Evolutionary conservation across 1,139 yeast genomes (phyloP).

Genomic region (Suhomyces anneliseae): DNA sequence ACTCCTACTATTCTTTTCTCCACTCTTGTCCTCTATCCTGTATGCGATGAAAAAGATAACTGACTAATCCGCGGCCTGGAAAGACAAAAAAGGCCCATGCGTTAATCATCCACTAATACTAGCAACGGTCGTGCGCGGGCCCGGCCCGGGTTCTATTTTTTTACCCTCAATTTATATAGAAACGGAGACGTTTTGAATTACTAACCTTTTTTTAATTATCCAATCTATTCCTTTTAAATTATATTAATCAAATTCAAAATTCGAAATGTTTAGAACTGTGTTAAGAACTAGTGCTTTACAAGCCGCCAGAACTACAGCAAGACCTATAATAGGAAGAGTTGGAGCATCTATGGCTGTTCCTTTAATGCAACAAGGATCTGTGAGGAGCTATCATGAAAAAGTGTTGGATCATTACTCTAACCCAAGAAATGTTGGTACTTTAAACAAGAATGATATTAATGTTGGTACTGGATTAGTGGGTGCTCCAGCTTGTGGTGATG

Average conservation of each 20-base stretch:
- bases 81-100: neutral
- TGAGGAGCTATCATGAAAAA: constrained; percentile 63
- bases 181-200: neutral
- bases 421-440: constrained; percentile 94
- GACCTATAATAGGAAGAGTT: constrained; percentile 11
- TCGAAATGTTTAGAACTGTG: constrained; percentile 7
- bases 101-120: constrained; percentile 4
- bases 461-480: constrained; percentile 99
- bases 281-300: constrained; percentile 10
- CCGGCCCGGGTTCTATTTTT: neutral
- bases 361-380: constrained; percentile 2
- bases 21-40: neutral
- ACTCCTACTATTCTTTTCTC: neutral
- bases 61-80: constrained; percentile 2
- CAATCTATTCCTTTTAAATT: neutral
- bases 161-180: neutral
- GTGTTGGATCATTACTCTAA: constrained; percentile 90
- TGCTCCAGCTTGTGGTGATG: constrained; percentile 99
- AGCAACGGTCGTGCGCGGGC: constrained; percentile 10
- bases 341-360: constrained; percentile 4
- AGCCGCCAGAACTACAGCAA: constrained; percentile 9
- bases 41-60: constrained; percentile 1
- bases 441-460: constrained; percentile 70
- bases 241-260: neutral
- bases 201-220: neutral